Evolutionary conservation across 192 early-diverging fungal genomes (phyloP), one percentile per base, ranked within the genome.

Genomic region (Obelidium mucronatum): DNA sequence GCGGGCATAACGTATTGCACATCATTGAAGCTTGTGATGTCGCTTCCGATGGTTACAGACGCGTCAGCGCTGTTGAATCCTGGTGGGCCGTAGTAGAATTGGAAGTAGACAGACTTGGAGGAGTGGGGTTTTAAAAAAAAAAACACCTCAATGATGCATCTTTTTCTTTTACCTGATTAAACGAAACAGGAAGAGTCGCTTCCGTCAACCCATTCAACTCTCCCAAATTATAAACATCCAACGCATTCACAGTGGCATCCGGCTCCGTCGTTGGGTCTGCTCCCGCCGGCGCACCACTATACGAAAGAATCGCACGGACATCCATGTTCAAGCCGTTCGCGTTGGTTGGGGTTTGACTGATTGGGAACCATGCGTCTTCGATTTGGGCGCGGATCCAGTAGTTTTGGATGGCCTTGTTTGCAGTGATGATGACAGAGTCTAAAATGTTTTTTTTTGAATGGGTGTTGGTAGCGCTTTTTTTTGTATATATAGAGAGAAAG

Each of bases 181-280:
- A n/a, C 11, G 19, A 48, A 8, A 8, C 30, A 22, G 55, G 69
- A 11, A 72, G 30, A 17, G 6, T 22, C 5, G 35, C 42, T 24
- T 31, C 15, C 13, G 48, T 40, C 15, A 76, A 19, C 4, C 74
- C 74, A 31, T 76, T 76, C 15, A 76, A 33, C 39, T 76, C 74
- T 28, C 74, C 74, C 19, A 76, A 36, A 22, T 11, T 28, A 42
- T 67, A 76, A 13, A 37, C 37, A 34, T 67, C 37, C 2, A 76
- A 34, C 22, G 63, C 17, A 36, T 13, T 74, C 5, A 31, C 24
- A 31, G 30, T 8, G 24, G 55, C 24, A 24, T 58, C 17, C 55
- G 8, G 5, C 8, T 0, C 1, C 13, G 26, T 35, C 8, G 26
- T 44, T 24, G 52, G 67, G 24, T 17, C 17, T 30, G 67, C 67